Base-by-base conservation (phyloP, 2,329 filamentous ascomycete genomes). In the Zalaria obscura region DNA sequence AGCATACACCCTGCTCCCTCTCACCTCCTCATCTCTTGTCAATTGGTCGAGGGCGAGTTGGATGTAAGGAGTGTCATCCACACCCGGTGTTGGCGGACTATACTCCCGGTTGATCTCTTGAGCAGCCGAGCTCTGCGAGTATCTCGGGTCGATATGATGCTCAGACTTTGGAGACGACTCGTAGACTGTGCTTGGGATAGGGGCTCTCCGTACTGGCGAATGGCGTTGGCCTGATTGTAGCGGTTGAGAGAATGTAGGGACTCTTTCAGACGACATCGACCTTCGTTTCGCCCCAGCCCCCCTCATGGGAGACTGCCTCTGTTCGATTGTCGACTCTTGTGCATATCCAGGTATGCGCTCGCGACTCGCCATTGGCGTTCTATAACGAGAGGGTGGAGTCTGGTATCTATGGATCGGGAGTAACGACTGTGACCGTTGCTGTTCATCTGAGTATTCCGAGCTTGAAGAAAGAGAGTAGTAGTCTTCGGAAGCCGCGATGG, bases 1-100 rank as follows among this genome's bases (percentile, higher is more conserved):
- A 67, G 41, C 69, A 40, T 74, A 69, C 49, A 72, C 63, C 41
- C 68, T 65, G 42, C 70, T 66, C 6, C 72, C 69, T 43, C 67
- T 63, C 4, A 77, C 69, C 45, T 83, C 77, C 43, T 79, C 79
- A 52, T 83, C 76, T 38, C 81, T 71, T 4, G 86, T 93, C 50
- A 96, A 67, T 47, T 89, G 85, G 48, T 93, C 83, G 47, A 96
- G 76, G 34, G 89, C 88, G 58, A 91, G 93, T 48, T 82, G 82
- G 48, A 95, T 84, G 59, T 88, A 93, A 0, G 86, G 87, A 5
- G 78, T 82, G 54, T 93, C 83, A 54, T 94, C 87, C 33, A 86
- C 68, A 6, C 80, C 84, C 0, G 87, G 87, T 0, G 84, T 89
- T 3, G 70, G 66, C 8, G 68, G 64, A 40, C 64, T 64, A 37